Evolutionary conservation across 1,284 basidiomycete species (phyloP).

Genomic region (Peniophora sp.): DNA sequence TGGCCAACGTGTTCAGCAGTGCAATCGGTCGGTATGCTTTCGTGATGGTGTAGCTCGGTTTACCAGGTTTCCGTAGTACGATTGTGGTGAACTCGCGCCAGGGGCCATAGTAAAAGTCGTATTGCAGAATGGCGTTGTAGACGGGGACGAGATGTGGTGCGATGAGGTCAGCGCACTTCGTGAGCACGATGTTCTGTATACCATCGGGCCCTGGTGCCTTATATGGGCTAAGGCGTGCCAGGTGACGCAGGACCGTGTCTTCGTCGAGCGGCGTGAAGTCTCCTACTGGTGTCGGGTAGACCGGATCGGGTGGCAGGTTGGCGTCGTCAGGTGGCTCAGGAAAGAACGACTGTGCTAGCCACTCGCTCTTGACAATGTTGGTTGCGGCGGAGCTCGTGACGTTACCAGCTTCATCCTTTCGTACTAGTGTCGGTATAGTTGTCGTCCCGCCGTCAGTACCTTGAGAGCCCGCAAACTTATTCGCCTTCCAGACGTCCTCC

Average conservation of each 20-base stretch:
- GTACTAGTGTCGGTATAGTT: slow-evolving; percentile 22
- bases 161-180: slow-evolving; percentile 17
- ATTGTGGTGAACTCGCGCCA: slow-evolving; percentile 15
- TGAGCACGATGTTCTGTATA: slow-evolving; percentile 27
- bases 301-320: neutral
- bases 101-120: neutral
- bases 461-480: slow-evolving; percentile 19
- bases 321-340: slow-evolving; percentile 12
- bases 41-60: slow-evolving; percentile 24
- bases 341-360: slow-evolving; percentile 25
- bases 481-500: slow-evolving; percentile 23
- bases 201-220: slow-evolving; percentile 29
- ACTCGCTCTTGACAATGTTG: slow-evolving; percentile 21
- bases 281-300: slow-evolving; percentile 19
- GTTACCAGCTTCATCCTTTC: slow-evolving; percentile 1
- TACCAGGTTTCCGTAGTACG: slow-evolving; percentile 31
- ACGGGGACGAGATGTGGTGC: slow-evolving; percentile 15
- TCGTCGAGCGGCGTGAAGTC: slow-evolving; percentile 13
- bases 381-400: neutral
- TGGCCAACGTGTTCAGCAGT: slow-evolving; percentile 27
- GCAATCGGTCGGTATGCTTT: slow-evolving; percentile 33
- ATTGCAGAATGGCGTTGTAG: neutral
- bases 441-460: slow-evolving; percentile 22
- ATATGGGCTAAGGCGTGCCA: slow-evolving; percentile 14
- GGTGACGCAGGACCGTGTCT: slow-evolving; percentile 13